A percentile compares a stretch with the other conserved stretches of the same genome.
These are phyloP conservation scores for Botrytis sinoallii DNA, from an alignment of 2,329 filamentous ascomycete genomes.

Conservation along the genomic window DNA sequence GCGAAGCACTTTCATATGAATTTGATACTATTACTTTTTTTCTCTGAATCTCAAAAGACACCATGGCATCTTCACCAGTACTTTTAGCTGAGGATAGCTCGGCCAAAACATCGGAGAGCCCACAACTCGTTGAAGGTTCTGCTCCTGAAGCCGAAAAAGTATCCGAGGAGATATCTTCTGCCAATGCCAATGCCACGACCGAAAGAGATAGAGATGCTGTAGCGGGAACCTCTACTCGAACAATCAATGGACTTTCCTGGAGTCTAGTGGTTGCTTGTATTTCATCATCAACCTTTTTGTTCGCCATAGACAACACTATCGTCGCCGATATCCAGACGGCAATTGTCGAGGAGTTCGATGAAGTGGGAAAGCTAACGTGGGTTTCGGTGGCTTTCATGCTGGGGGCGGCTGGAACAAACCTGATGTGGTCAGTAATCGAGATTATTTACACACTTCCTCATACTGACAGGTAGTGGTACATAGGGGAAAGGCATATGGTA, in stretches of 20 bases:
- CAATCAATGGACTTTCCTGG: not conserved
- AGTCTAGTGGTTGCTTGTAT: not conserved
- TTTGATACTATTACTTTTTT: no score
- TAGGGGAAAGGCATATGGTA: slow-evolving; percentile 29
- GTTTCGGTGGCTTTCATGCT: slow-evolving; percentile 41
- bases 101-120: not conserved
- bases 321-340: slow-evolving; percentile 45
- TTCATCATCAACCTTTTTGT: slow-evolving; percentile 17
- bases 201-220: not conserved
- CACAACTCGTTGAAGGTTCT: not conserved
- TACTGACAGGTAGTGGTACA: not conserved
- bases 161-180: not conserved
- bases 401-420: slow-evolving; percentile 26
- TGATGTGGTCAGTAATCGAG: not conserved
- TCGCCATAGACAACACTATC: slow-evolving; percentile 30
- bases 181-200: not conserved
- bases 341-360: slow-evolving; percentile 39
- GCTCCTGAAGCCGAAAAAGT: not conserved
- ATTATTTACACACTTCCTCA: not conserved
- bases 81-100: not conserved
- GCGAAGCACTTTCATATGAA: no score
- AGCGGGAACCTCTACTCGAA: not conserved
- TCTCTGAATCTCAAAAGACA: not conserved
- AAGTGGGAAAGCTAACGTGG: slow-evolving; percentile 42
- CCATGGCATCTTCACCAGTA: not conserved